Conservation (phyloP, 805 yeast species). For the Metschnikowia koreensis region DNA sequence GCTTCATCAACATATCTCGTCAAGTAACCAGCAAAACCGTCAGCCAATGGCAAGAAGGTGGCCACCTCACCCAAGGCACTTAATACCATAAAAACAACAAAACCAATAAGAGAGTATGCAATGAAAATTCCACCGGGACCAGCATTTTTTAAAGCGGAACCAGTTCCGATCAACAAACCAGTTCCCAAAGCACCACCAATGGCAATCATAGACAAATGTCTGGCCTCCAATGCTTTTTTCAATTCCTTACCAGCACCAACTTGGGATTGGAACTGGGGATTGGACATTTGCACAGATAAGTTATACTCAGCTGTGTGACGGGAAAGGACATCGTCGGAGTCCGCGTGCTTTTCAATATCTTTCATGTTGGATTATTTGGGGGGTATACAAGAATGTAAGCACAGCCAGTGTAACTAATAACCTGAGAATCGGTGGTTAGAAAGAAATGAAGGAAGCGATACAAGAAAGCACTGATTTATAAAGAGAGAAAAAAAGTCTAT, state of each 20-base stretch:
- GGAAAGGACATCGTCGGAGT: constrained; percentile 32
- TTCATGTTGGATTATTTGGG: constrained; percentile 6
- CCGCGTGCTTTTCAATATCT: constrained; percentile 20
- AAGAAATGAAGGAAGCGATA: not conserved
- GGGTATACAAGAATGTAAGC: not conserved
- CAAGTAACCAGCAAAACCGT: constrained; percentile 65
- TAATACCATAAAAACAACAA: constrained; percentile 53
- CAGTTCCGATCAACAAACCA: constrained; percentile 76
- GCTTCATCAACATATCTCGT: constrained; percentile 64
- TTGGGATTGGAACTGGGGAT: constrained; percentile 36
- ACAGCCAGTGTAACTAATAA: not conserved
- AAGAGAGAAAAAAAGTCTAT: not conserved
- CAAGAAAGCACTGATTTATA: not conserved
- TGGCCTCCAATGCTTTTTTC: constrained; percentile 36
- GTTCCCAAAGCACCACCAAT: constrained; percentile 85
- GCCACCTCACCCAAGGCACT: constrained; percentile 68
- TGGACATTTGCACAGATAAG: constrained; percentile 45
- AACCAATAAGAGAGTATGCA: constrained; percentile 69
- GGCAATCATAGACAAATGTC: constrained; percentile 72
- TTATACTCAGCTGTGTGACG: constrained; percentile 50
- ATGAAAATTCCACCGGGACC: constrained; percentile 69
- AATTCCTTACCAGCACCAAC: constrained; percentile 43
- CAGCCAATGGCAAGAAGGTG: constrained; percentile 61
- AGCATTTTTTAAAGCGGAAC: constrained; percentile 62
- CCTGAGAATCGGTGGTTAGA: not conserved